A percentile compares a stretch with the other conserved stretches of the same genome.
phyloP scores from a whole-genome alignment of 169 alveolate species.

The Plasmodium gonderi region DNA sequence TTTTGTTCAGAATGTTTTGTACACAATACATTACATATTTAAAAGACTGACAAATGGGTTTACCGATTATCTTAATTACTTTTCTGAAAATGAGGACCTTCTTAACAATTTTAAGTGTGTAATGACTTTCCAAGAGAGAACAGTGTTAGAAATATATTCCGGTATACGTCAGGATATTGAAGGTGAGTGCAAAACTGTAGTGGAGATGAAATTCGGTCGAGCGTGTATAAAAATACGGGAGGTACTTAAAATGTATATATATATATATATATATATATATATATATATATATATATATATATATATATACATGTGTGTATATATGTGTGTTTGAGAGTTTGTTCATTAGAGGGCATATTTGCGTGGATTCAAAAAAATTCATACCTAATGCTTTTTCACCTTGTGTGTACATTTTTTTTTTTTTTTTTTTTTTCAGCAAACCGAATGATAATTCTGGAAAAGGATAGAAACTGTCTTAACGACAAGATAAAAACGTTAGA shows the following conservation, averaged over 20 bases:
- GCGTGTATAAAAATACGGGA: not conserved
- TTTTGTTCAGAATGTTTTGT: conserved; percentile 8
- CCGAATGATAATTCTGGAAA: conserved; percentile 12
- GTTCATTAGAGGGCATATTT: not conserved
- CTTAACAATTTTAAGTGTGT: not conserved
- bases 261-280: not conserved
- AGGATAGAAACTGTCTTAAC: not conserved
- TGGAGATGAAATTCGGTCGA: not conserved
- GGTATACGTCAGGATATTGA: conserved; percentile 1
- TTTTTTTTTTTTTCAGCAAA: conserved; percentile 2
- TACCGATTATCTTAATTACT: conserved; percentile 18
- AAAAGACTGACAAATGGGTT: conserved; percentile 21
- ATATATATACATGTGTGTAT: not conserved
- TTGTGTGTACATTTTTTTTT: not conserved
- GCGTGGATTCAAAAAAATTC: not conserved
- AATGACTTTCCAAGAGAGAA: conserved; percentile 35
- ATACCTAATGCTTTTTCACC: not conserved
- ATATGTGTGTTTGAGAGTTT: not conserved
- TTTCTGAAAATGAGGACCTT: not conserved
- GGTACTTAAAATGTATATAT: not conserved
- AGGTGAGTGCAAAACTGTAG: not conserved
- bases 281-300: not conserved
- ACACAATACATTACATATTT: conserved; percentile 8
- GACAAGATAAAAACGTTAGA: not conserved
- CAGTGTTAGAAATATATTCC: conserved; percentile 4